phyloP scores from a whole-genome alignment of 2,329 filamentous ascomycete species.

The Colletotrichum coccodes region DNA sequence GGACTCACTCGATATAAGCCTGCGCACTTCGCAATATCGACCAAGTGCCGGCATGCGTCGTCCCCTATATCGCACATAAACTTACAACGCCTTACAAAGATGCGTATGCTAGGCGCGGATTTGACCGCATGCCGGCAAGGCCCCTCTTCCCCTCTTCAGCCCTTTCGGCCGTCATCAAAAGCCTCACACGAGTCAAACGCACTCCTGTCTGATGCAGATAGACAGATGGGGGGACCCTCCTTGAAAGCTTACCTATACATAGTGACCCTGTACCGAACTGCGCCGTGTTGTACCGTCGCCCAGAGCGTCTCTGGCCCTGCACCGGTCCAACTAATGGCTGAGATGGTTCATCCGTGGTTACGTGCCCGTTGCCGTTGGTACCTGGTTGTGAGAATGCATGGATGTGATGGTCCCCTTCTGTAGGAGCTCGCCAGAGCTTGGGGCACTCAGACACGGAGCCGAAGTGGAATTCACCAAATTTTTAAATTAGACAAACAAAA shows the following conservation, averaged over 20 bases:
- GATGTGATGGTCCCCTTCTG: background rate
- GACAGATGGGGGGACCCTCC: background rate
- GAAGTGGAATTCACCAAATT: background rate
- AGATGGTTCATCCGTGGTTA: constrained; percentile 24
- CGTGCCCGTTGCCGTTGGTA: background rate
- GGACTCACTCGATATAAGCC: background rate
- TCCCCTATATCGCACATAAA: background rate
- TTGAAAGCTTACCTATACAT: background rate
- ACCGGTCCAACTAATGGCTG: background rate
- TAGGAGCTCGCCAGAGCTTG: background rate
- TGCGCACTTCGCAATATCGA: background rate
- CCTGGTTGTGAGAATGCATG: background rate
- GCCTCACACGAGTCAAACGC: constrained; percentile 27
- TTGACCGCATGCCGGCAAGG: constrained; percentile 2
- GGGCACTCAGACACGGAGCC: background rate
- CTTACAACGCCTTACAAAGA: background rate
- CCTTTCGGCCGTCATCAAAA: constrained; percentile 4
- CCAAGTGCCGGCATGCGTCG: background rate
- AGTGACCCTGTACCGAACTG: background rate
- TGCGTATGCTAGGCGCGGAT: background rate
- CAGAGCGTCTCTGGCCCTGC: background rate
- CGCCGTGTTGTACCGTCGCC: background rate
- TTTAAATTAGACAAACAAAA: background rate
- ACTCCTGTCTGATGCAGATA: background rate
- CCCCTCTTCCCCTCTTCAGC: constrained; percentile 24